These are phyloP conservation scores for Ophiocordyceps camponoti-floridani DNA, from an alignment of 2,329 filamentous ascomycete species.

Conservation along the genomic window DNA sequence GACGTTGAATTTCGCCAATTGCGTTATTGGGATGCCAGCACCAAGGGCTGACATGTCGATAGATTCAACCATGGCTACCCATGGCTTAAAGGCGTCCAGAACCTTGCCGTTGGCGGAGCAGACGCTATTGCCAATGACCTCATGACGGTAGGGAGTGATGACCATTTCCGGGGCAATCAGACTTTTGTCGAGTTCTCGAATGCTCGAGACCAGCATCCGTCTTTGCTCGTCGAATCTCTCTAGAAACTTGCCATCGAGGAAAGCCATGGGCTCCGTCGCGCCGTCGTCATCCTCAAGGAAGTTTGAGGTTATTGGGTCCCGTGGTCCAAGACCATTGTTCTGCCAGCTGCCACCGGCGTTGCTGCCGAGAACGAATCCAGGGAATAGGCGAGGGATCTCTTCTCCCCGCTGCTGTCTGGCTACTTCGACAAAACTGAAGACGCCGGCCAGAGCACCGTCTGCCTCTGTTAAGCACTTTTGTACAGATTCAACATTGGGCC, in stretches of 20 bases:
- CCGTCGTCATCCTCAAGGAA: slow-evolving; percentile 74
- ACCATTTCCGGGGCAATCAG: slow-evolving; percentile 65
- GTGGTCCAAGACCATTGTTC: slow-evolving; percentile 45
- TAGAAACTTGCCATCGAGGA: slow-evolving; percentile 59
- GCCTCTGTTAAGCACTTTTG: slow-evolving; percentile 93
- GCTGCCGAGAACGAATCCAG: slow-evolving; percentile 82
- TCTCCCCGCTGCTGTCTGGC: slow-evolving; percentile 86
- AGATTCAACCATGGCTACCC: slow-evolving; percentile 79
- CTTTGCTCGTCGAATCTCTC: slow-evolving; percentile 77
- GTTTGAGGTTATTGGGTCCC: slow-evolving; percentile 60
- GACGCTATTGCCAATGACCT: slow-evolving; percentile 63
- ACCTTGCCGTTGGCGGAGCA: slow-evolving; percentile 65
- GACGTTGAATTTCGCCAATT: slow-evolving; percentile 69
- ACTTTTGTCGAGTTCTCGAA: slow-evolving; percentile 75
- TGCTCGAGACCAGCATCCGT: slow-evolving; percentile 66
- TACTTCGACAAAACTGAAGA: slow-evolving; percentile 92
- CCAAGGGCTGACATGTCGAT: slow-evolving; percentile 71
- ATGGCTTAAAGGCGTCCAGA: slow-evolving; percentile 75
- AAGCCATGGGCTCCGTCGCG: slow-evolving; percentile 49
- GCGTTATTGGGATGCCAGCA: slow-evolving; percentile 64
- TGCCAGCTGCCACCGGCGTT: slow-evolving; percentile 77
- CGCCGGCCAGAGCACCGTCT: slow-evolving; percentile 85
- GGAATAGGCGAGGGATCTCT: slow-evolving; percentile 79
- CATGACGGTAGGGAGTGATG: slow-evolving; percentile 60
- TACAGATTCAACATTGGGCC: slow-evolving; percentile 82